Evolutionary conservation across 2,329 filamentous ascomycete species (phyloP).

Genomic region (Ophiostoma piceae): DNA sequence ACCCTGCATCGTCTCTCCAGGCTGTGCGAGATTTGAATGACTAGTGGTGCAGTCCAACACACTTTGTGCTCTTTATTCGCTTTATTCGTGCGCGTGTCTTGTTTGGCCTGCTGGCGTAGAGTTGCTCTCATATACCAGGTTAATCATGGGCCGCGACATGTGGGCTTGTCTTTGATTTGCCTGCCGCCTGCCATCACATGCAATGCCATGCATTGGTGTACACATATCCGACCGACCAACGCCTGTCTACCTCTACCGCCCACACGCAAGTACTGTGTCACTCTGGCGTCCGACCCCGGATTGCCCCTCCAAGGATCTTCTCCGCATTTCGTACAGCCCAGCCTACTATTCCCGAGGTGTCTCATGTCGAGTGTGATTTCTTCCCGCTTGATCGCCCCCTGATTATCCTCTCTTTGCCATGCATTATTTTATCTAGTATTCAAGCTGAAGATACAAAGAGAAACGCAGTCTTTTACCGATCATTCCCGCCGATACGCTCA

Average conservation of each 20-base stretch:
- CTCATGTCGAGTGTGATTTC: neutral
- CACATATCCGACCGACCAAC: neutral
- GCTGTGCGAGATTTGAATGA: no score
- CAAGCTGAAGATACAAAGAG: no score
- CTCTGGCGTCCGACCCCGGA: constrained; percentile 1
- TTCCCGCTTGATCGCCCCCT: neutral
- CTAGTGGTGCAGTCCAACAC: no score
- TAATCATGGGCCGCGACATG: no score
- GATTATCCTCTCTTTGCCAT: neutral
- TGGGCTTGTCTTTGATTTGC: neutral
- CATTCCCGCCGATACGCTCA: neutral
- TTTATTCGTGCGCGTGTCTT: neutral
- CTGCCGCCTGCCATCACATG: neutral
- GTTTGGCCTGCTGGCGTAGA: no score
- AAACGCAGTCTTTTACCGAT: neutral
- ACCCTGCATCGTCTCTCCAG: no score
- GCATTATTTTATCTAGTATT: neutral
- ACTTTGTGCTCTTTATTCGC: no score
- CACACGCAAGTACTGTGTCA: neutral
- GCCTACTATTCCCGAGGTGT: constrained; percentile 1
- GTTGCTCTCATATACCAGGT: no score
- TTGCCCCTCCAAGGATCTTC: constrained; percentile 1
- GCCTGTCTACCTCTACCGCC: neutral
- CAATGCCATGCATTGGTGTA: neutral
- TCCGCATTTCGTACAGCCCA: neutral